These are phyloP conservation scores for Xylaria sp. DNA, from an alignment of 2,329 filamentous ascomycete species.

Conservation along the genomic window DNA sequence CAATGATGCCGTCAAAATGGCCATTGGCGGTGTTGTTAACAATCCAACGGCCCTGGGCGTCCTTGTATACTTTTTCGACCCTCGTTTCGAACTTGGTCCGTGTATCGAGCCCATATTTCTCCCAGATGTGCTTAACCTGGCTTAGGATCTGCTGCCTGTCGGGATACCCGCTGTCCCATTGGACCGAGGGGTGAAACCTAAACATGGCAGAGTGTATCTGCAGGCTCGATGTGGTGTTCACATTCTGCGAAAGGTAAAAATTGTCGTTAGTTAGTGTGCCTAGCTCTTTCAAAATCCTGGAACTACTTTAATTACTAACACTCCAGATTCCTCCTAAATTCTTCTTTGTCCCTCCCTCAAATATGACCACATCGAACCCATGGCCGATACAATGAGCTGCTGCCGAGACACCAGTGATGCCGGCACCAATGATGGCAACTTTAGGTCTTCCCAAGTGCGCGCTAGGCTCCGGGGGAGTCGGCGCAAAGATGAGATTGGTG, in stretches of 20 bases:
- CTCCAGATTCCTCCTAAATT: conserved; percentile 84
- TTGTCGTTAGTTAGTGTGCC: conserved; percentile 8
- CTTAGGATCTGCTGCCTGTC: conserved; percentile 78
- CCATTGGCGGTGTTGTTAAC: conserved; percentile 78
- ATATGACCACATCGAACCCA: conserved; percentile 84
- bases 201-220: conserved; percentile 92
- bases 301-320: conserved; percentile 57
- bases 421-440: conserved; percentile 76
- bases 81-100: conserved; percentile 78
- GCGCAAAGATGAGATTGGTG: conserved; percentile 73
- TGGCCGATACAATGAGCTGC: conserved; percentile 86
- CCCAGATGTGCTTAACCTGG: conserved; percentile 78
- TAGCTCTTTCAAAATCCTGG: neutral
- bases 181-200: conserved; percentile 83
- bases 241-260: conserved; percentile 60
- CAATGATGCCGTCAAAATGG: conserved; percentile 81
- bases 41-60: conserved; percentile 77
- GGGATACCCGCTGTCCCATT: conserved; percentile 81
- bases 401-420: conserved; percentile 79
- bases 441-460: conserved; percentile 69
- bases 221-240: conserved; percentile 84
- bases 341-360: conserved; percentile 75
- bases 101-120: conserved; percentile 75
- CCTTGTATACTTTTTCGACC: conserved; percentile 76
- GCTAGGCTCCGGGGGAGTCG: conserved; percentile 71